Evolutionary conservation across 805 yeast species (phyloP), one percentile per base, ranked within the genome.

Genomic region (Nakazawaea anatomiae): DNA sequence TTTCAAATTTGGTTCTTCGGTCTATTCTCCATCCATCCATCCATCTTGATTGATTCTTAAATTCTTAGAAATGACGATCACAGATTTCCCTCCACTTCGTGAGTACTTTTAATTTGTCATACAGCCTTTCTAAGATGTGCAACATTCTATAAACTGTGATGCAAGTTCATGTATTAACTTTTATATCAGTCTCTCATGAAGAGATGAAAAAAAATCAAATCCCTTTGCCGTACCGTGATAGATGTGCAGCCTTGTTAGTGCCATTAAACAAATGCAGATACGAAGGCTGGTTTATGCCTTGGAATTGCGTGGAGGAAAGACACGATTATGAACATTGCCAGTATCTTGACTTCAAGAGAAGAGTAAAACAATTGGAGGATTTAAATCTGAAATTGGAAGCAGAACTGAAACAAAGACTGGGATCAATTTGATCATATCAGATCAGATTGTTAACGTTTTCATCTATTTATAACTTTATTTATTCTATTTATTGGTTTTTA

Each of bases 281-380:
- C 47, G 83, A 82, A 58, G 74, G 76, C 10, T 67, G 70, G 61
- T 82, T 70, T 58, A 57, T 82, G 64, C 88, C 88, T 32, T 82
- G 87, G 87, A 81, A 79, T 59, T 88, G 96, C 60, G 74, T 77
- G 52, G 85, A 85, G 56, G 89, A 85, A 70, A 81, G 89, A 65
- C 95, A 89, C 59, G 82, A 62, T 41, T 89, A 90, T 75, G 96
- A 88, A 67, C 86, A 86, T 64, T 88, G 96, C 67, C 87, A 88
- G 68, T 85, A 85, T 65, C 67, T 83, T 66, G 96, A 89, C 64
- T 87, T 85, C 72, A 77, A 82, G 65, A 80, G 94, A 72, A 80
- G 96, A 69, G 87, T 85, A 52, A 74, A 81, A 63, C 91, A 85
- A 69, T 73, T 86, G 66, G 77, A 80, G 61, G 75, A 74, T 52